Evolutionary conservation across 345 rosid species (phyloP), one percentile per base, ranked within the genome.

Genomic region (Gossypium bickii): DNA sequence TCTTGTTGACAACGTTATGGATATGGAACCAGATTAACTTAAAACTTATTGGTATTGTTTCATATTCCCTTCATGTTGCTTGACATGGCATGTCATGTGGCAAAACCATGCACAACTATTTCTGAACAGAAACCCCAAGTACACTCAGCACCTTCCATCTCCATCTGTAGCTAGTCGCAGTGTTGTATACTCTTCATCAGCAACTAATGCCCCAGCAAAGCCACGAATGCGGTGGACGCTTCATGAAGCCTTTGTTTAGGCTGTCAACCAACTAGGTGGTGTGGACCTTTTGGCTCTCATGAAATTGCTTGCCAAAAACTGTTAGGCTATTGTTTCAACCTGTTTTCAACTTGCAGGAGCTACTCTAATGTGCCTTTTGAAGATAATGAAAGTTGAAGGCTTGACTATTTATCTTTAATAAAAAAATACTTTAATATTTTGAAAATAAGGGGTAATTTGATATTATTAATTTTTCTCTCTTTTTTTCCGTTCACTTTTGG

Each of bases 181-280:
- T 68, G 84, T 80, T 80, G 82, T 79, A 41, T 85, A 79, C 70
- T 73, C 83, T 67, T 86, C 92, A 48, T 77, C 96, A 29, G 82
- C 83, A 78, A 88, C 81, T 76, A 86, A 71, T 83, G 87, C 85
- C 68, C 81, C 87, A 79, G 82, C 87, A 69, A 94, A 92, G 83
- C 81, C 89, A 73, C 94, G 97, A 64, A 86, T 94, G 98, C 92
- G 94, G 43, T 94, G 97, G 98, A 92, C 97, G 4, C 96, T 87
- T 79, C 98, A 94, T 59, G 97, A 94, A 77, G 87, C 90, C 74
- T 94, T 92, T 81, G 97, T 94, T 81, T 97, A 94, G 48, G 93
- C 97, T 81, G 92, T 92, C 78, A 85, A 84, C 79, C 86, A 80
- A 71, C 94, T 94, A 9, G 97, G 98, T 71, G 97, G 98, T 90